Evolutionary conservation across 2,329 filamentous ascomycete species (phyloP).

Genomic region (Ambrosiella beaveri): DNA sequence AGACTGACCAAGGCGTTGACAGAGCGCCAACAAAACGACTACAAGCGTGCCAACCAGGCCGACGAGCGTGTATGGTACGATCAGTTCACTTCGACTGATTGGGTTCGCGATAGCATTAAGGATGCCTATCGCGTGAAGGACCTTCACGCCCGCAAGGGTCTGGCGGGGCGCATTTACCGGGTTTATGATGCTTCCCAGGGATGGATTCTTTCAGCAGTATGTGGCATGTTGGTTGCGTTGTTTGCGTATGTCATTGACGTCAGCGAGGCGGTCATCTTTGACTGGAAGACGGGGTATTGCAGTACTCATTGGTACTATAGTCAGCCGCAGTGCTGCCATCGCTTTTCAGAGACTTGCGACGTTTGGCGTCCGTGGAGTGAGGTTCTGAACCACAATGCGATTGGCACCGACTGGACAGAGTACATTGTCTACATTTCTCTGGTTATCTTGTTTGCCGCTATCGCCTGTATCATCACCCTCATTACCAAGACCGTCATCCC

Average conservation of each 20-base stretch:
- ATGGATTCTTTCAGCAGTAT: constrained; percentile 83
- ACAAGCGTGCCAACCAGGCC: constrained; percentile 47
- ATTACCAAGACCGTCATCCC: constrained; percentile 89
- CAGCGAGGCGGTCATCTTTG: constrained; percentile 69
- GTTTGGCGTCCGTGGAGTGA: constrained; percentile 42
- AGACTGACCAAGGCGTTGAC: constrained; percentile 46
- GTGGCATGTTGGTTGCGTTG: constrained; percentile 68
- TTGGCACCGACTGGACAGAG: constrained; percentile 47
- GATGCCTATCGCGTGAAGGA: constrained; percentile 81
- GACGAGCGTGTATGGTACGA: constrained; percentile 97
- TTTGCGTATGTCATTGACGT: constrained; percentile 83
- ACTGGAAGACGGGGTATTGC: constrained; percentile 85
- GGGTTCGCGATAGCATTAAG: constrained; percentile 94
- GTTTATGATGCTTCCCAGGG: constrained; percentile 79
- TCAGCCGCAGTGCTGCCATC: constrained; percentile 42
- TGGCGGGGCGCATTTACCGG: constrained; percentile 60
- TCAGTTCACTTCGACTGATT: constrained; percentile 93
- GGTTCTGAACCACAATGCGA: constrained; percentile 26
- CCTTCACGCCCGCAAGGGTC: constrained; percentile 63
- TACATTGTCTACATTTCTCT: constrained; percentile 58
- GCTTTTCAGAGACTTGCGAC: constrained; percentile 34
- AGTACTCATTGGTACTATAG: constrained; percentile 50
- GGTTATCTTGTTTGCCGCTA: constrained; percentile 50
- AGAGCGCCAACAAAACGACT: constrained; percentile 38
- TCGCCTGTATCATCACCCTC: constrained; percentile 65